Conservation (phyloP, 75 land plant species). For the Ceratopteris richardii region DNA sequence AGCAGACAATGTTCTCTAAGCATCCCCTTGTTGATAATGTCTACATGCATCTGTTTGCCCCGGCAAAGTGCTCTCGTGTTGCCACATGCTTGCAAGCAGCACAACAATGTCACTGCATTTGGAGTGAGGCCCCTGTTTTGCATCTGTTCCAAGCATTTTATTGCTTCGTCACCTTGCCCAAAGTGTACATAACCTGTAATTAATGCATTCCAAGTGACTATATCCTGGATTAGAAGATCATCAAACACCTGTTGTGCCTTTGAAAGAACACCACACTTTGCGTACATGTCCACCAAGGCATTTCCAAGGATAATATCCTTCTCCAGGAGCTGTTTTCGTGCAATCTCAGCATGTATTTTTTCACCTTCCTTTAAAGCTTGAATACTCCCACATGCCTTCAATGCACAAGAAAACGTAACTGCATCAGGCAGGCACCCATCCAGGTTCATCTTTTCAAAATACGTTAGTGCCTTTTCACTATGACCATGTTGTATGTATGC, state of each 20-base stretch:
- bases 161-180: constrained; percentile 1
- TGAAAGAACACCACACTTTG: constrained; percentile 11
- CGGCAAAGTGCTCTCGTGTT: not conserved
- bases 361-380: constrained; percentile 11
- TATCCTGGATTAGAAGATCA: constrained; percentile 26
- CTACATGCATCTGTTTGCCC: constrained; percentile 2
- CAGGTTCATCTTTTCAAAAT: constrained; percentile 11
- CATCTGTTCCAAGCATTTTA: not conserved
- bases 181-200: constrained; percentile 3
- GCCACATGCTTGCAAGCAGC: constrained; percentile 2
- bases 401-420: constrained; percentile 13
- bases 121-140: not conserved
- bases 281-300: constrained; percentile 26
- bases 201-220: constrained; percentile 12
- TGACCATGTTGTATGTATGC: constrained; percentile 19
- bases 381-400: constrained; percentile 16
- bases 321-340: not conserved
- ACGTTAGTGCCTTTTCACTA: constrained; percentile 9
- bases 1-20: not conserved
- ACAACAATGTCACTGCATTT: not conserved
- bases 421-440: constrained; percentile 8
- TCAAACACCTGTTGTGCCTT: constrained; percentile 23
- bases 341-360: not conserved
- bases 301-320: constrained; percentile 17
- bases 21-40: not conserved